Evolutionary conservation across 2,329 filamentous ascomycete genomes (phyloP), one percentile per base, ranked within the genome.

Genomic region (Apiospora rasikravindrae): DNA sequence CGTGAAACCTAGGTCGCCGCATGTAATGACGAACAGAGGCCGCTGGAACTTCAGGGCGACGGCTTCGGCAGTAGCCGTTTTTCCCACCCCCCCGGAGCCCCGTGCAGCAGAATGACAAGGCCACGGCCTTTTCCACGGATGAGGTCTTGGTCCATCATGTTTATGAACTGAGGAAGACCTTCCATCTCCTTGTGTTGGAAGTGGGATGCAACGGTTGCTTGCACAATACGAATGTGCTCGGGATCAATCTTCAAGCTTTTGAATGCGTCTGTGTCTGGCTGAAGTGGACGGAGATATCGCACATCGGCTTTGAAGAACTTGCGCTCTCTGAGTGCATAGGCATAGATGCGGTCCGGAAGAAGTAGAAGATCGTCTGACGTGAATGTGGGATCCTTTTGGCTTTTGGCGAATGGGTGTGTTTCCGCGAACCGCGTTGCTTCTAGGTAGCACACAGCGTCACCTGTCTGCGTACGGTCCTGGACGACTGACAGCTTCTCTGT

Each of bases 1-100:
- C 7, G 26, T 33, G 14, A 47, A 68, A 1, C 71, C 71, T 24
- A 73, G 49, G 45, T 73, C 71, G 6, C 71, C 71, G 26, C 40
- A 67, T 2, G 67, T 69, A 11, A 69, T 49, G 26, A 45, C 26
- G 24, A 45, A 69, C 40, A 69, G 5, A 1, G 67, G 67, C 2
- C 26, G 4, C 1, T 47, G 13, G n/a, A 16, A 14, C n/a, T 11
- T 10, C 26, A 47, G 4, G 0, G 67, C 67, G 10, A 69, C 67
- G 10, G 40, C n/a, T 37, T 69, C 67, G n/a, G 61, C 61, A 22
- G 67, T 69, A 0, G 67, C 40, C 8, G 67, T 69, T 51, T 69
- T 69, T 1, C 67, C 67, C n/a, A 69, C 67, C 7, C 67, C 7
- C 1, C 33, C 33, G 67, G 67, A 3, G 45, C 67, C 16, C 67